phyloP scores from a whole-genome alignment of 2,329 filamentous ascomycete genomes.

The Neophaeococcomyces aloes region DNA sequence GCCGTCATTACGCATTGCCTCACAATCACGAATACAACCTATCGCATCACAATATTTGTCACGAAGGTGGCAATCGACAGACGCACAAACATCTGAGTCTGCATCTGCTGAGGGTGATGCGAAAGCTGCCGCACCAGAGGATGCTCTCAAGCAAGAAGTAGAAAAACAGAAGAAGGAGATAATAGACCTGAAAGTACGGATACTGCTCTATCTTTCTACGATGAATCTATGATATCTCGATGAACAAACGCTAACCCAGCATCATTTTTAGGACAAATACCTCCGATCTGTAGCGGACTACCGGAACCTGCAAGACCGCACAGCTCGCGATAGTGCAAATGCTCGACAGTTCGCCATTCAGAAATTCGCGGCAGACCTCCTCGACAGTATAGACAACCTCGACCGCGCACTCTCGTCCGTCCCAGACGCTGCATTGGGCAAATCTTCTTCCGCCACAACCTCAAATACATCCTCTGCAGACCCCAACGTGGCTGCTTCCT shows the following conservation, averaged over 20 bases:
- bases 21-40: constrained; percentile 19
- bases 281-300: constrained; percentile 91
- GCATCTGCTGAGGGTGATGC: constrained; percentile 33
- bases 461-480: constrained; percentile 15
- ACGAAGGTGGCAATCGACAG: constrained; percentile 35
- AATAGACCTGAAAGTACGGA: constrained; percentile 70
- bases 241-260: neutral
- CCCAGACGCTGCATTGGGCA: constrained; percentile 58
- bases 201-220: constrained; percentile 1
- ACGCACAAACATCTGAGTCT: constrained; percentile 26
- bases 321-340: constrained; percentile 74
- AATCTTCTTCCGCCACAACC: constrained; percentile 17
- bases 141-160: constrained; percentile 52
- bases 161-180: constrained; percentile 63
- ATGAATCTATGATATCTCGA: neutral
- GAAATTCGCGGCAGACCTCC: constrained; percentile 82
- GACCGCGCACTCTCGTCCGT: constrained; percentile 82
- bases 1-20: constrained; percentile 13
- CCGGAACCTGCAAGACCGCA: constrained; percentile 94
- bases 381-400: constrained; percentile 93
- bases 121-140: constrained; percentile 36
- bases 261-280: constrained; percentile 66
- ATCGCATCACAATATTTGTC: constrained; percentile 27
- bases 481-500: constrained; percentile 30
- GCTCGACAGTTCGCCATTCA: constrained; percentile 91